Base-by-base conservation (phyloP, 345 rosid species). In the Lumnitzera racemosa region DNA sequence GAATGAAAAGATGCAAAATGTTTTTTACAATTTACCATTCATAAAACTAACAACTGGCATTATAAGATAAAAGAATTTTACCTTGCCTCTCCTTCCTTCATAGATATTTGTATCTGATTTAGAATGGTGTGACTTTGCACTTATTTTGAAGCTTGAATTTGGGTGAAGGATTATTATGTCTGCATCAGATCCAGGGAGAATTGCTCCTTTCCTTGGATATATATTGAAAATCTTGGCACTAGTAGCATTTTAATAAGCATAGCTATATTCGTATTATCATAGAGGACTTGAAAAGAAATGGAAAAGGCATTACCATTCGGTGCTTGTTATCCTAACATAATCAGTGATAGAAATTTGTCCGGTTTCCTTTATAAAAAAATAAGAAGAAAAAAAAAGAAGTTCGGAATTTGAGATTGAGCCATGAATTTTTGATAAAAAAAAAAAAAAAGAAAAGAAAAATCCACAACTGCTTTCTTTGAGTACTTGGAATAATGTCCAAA, bases 151-250 rank as follows among this genome's bases (percentile, higher is more conserved):
- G 76, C 81, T 94, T 14, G 96, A 72, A 72, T 88, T 88, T 55
- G 99, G 99, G 61, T 94, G 83, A 67, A 94, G 55, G 62, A 90
- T 88, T 2, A 90, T 90, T 31, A 94, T 90, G 72, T 94, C 99
- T 54, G 99, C 99, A 80, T 94, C 97, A 13, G 98, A 92, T 61
- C 97, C 98, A 67, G 74, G 70, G 67, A 94, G 85, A 58, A 94
- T 81, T 46, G 99, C 97, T 69, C 97, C 96, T 75, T 94, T 94
- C 68, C 87, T 76, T 61, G 97, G 99, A 77, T 84, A 94, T 57
- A 94, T 67, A 50, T 94, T 94, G 84, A 94, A 90, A 75, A 94
- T 84, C 72, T 75, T 83, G 61, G 99, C 99, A 69, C 99, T 94
- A 89, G 13, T 66, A 43, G 14, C 24, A 36, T 36, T 36, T 1